Percentiles rank a stretch among this genome's conserved stretches.
phyloP scores from a whole-genome alignment of 805 yeast genomes.

The Tetrapisispora taiwanensis region DNA sequence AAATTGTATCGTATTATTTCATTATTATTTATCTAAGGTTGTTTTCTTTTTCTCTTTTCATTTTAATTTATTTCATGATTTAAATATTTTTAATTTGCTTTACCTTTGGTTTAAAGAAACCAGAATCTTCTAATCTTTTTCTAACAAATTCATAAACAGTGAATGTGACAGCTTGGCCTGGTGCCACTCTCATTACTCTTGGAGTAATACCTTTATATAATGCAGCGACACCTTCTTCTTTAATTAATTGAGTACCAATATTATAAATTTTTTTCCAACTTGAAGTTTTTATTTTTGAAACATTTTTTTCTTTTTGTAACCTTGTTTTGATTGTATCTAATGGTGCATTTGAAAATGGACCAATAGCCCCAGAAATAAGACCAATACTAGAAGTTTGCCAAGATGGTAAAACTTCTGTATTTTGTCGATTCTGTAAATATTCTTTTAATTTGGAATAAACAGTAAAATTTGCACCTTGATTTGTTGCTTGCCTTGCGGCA shows the following conservation, averaged over 20 bases:
- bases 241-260: constrained; percentile 70
- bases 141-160: constrained; percentile 90
- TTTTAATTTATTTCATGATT: not conserved
- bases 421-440: constrained; percentile 51
- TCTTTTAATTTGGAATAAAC: constrained; percentile 81
- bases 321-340: constrained; percentile 95
- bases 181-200: constrained; percentile 97
- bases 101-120: constrained; percentile 10
- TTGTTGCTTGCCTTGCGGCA: constrained; percentile 95
- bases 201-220: constrained; percentile 97
- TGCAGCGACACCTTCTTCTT: constrained; percentile 82
- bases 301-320: constrained; percentile 79
- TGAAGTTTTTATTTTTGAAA: constrained; percentile 26
- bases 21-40: not conserved
- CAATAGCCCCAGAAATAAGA: constrained; percentile 88
- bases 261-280: constrained; percentile 70
- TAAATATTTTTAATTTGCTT: constrained; percentile 6
- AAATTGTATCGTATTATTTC: not conserved
- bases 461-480: constrained; percentile 97
- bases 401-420: constrained; percentile 56
- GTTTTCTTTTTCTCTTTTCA: not conserved
- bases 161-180: constrained; percentile 98
- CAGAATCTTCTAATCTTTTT: constrained; percentile 41
- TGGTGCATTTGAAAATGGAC: constrained; percentile 96
- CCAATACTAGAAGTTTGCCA: constrained; percentile 94